A percentile compares a stretch with the other conserved stretches of the same genome.
Evolutionary conservation across 768 basidiomycete genomes (phyloP).

Genomic region (Amanita jacksonii): DNA sequence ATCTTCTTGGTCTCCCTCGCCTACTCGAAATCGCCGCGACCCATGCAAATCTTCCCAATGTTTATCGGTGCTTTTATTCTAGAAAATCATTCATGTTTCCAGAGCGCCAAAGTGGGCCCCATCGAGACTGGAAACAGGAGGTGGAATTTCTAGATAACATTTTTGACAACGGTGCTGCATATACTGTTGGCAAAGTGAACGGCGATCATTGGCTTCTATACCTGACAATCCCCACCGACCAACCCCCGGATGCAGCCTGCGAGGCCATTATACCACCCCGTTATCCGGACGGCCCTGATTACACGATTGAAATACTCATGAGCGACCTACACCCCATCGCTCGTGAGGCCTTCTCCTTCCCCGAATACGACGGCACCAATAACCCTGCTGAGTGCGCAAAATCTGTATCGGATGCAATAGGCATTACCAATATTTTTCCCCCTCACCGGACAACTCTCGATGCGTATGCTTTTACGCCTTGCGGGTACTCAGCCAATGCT

Average conservation of each 20-base stretch:
- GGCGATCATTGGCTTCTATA: conserved; percentile 99
- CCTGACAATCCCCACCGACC: conserved; percentile 54
- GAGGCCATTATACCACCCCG: conserved; percentile 10
- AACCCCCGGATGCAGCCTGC: conserved; percentile 12
- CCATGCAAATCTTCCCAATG: conserved; percentile 54
- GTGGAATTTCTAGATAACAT: conserved; percentile 86
- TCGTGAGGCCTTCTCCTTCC: conserved; percentile 68
- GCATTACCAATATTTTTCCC: conserved; percentile 79
- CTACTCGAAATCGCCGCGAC: conserved; percentile 87
- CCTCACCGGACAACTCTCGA: conserved; percentile 73
- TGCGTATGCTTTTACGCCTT: conserved; percentile 89
- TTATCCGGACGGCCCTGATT: conserved; percentile 44
- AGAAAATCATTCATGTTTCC: conserved; percentile 99
- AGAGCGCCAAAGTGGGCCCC: conserved; percentile 87
- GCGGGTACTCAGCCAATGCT: conserved; percentile 94
- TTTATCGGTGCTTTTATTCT: conserved; percentile 94
- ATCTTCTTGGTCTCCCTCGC: conserved; percentile 88
- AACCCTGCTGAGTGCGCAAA: conserved; percentile 45
- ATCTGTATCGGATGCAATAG: conserved; percentile 58
- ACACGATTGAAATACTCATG: conserved; percentile 98
- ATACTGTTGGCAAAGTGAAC: conserved; percentile 96
- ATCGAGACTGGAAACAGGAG: conserved; percentile 90
- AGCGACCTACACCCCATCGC: conserved; percentile 71
- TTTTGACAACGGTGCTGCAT: conserved; percentile 84
- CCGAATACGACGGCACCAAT: conserved; percentile 21